These are phyloP conservation scores for Suillus subluteus DNA, from an alignment of 768 basidiomycete species.

Conservation along the genomic window DNA sequence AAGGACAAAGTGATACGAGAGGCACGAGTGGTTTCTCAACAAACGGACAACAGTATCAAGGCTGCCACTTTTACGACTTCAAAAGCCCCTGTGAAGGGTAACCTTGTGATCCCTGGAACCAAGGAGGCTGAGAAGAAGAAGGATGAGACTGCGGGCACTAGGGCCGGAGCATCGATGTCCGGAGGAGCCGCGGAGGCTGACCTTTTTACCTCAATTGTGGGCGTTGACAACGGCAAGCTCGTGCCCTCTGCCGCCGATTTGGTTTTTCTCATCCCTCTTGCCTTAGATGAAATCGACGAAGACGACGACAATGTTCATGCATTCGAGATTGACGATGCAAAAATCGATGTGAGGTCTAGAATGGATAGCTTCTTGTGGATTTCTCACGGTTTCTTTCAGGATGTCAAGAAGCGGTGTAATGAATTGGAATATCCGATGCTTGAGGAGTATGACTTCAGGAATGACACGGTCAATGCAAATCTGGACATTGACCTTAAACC, in stretches of 20 bases:
- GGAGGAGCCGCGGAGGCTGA: slow-evolving; percentile 61
- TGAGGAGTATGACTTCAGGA: slow-evolving; percentile 98
- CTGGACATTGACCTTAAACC: slow-evolving; percentile 99
- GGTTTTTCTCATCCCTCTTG: slow-evolving; percentile 1
- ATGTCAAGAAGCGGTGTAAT: slow-evolving; percentile 95
- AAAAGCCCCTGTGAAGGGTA: slow-evolving; percentile 83
- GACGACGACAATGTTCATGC: slow-evolving; percentile 98
- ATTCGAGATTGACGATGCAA: slow-evolving; percentile 92
- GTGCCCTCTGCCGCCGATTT: not conserved
- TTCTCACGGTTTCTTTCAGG: slow-evolving; percentile 46
- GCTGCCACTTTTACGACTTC: slow-evolving; percentile 77
- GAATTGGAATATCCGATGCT: slow-evolving; percentile 98
- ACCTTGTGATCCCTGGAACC: slow-evolving; percentile 85
- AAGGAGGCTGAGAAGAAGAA: slow-evolving; percentile 74
- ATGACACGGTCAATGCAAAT: slow-evolving; percentile 95
- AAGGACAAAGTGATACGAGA: slow-evolving; percentile 87
- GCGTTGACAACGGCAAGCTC: slow-evolving; percentile 79
- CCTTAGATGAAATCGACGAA: slow-evolving; percentile 91
- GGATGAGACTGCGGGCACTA: slow-evolving; percentile 51
- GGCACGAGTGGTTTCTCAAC: slow-evolving; percentile 74
- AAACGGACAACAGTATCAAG: slow-evolving; percentile 75
- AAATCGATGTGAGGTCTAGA: slow-evolving; percentile 76
- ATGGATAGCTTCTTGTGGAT: slow-evolving; percentile 9
- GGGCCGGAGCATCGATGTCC: slow-evolving; percentile 32
- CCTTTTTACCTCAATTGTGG: slow-evolving; percentile 94